Base-by-base conservation (phyloP, 2,329 filamentous ascomycete species). In the Huntiella abstrusa region DNA sequence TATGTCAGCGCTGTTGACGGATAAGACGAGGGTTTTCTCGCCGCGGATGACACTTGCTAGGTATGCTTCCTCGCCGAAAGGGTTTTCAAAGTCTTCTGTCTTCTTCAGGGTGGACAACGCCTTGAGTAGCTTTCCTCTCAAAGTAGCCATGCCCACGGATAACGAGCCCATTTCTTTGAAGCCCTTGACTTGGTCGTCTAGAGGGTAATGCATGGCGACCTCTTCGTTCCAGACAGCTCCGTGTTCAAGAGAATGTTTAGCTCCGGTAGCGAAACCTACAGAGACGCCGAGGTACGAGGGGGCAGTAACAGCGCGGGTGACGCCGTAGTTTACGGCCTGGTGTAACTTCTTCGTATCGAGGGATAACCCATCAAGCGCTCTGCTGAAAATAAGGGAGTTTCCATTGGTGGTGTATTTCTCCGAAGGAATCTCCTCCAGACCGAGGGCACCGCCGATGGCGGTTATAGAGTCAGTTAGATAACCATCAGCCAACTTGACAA, bases 401-500 rank as follows among this genome's bases (percentile, higher is more conserved):
- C 71, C 71, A 49, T 74, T 73, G 51, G 73, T 70, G 0, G 68
- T 71, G 40, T 62, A 60, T 5, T 61, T 55, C 51, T 81, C 78
- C 4, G 65, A 65, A 48, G 72, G 68, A 45, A 83, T 80, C 45
- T 73, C 76, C 51, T 71, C 71, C 5, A 83, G 65, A 1, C 78
- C 78, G 0, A 83, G 59, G 1, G 62, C 62, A 3, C 73, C 71
- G 1, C 70, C 75, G 28, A 80, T 72, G 1, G 71, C 73, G 3
- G 73, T 77, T 51, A 80, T 69, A 0, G 74, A 64, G 4, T 69
- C 64, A 4, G 71, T 69, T n/a, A 81, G 54, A 53, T 80, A 66
- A 1, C 77, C 78, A 52, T 81, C 67, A 15, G 64, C 54, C 4
- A 82, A 64, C 5, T 61, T 32, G 10, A 45, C 37, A 8, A 49